These are phyloP conservation scores for Quercus rubra DNA, from an alignment of 306 rosid species.

Conservation along the genomic window DNA sequence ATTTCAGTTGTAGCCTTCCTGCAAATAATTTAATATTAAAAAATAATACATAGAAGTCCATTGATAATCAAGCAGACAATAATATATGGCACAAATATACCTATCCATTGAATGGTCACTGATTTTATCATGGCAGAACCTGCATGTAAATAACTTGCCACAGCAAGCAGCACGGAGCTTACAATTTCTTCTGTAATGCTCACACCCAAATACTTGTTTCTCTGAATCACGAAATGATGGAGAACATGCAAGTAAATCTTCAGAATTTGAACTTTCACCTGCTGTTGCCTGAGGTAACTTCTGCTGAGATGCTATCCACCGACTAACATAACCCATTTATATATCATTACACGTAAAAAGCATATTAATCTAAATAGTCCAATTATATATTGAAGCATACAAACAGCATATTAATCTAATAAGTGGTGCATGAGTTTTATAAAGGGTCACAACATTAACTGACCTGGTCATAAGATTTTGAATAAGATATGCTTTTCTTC, in stretches of 20 bases:
- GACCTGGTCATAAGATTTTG: conserved; percentile 51
- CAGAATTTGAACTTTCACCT: conserved; percentile 44
- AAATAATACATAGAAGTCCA: neutral
- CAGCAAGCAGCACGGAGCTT: conserved; percentile 81
- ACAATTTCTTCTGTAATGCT: conserved; percentile 76
- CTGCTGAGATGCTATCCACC: conserved; percentile 83
- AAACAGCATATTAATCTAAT: conserved; percentile 7
- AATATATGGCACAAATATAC: conserved; percentile 29
- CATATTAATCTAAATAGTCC: conserved; percentile 12
- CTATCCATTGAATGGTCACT: conserved; percentile 83
- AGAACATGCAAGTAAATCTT: conserved; percentile 36
- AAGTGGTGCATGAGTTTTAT: neutral
- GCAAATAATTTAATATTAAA: conserved; percentile 8
- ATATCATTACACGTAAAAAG: conserved; percentile 16
- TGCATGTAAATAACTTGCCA: conserved; percentile 63
- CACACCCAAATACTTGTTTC: conserved; percentile 55
- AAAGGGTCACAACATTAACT: conserved; percentile 9
- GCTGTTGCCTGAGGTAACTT: conserved; percentile 47
- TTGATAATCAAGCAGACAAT: neutral
- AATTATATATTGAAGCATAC: conserved; percentile 18
- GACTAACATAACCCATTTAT: conserved; percentile 26
- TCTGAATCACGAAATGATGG: conserved; percentile 50
- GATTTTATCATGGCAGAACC: conserved; percentile 77
- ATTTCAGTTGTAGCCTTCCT: conserved; percentile 70
- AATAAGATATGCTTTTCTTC: conserved; percentile 64